A percentile compares a stretch with the other conserved stretches of the same genome.
Conservation (phyloP, 192 early-diverging fungal genomes). For the Coemansia guatemalensis region DNA sequence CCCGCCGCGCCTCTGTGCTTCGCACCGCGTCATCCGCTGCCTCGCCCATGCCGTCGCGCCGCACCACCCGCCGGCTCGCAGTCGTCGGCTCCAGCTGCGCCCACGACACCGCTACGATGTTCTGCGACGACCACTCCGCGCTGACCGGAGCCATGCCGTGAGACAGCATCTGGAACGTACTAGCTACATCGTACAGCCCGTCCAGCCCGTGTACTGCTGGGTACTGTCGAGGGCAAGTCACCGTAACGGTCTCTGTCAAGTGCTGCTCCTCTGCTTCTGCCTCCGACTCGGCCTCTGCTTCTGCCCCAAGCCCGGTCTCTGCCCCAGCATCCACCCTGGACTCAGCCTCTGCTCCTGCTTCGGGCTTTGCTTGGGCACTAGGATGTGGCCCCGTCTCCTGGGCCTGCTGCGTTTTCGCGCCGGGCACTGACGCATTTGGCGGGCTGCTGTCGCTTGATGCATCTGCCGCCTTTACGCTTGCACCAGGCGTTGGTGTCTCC, state of each 20-base stretch:
- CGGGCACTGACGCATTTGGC: background rate
- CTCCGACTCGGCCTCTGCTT: background rate
- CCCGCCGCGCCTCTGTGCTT: slow-evolving; percentile 26
- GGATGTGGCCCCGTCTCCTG: background rate
- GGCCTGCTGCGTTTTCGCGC: background rate
- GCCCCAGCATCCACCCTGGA: background rate
- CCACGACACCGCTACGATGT: slow-evolving; percentile 50
- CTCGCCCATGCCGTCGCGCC: slow-evolving; percentile 48
- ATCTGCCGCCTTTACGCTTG: background rate
- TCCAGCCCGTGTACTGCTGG: slow-evolving; percentile 32
- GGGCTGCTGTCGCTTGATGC: background rate
- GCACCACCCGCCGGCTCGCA: slow-evolving; percentile 35
- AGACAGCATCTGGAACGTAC: slow-evolving; percentile 45
- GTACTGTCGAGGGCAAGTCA: slow-evolving; percentile 27
- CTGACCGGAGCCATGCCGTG: slow-evolving; percentile 42
- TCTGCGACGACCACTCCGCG: slow-evolving; percentile 54
- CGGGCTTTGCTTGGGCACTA: background rate
- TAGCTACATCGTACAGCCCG: slow-evolving; percentile 29
- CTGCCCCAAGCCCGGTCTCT: background rate
- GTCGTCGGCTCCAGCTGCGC: slow-evolving; percentile 40
- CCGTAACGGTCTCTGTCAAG: slow-evolving; percentile 37
- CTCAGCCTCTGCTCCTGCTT: background rate
- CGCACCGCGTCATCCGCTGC: slow-evolving; percentile 38
- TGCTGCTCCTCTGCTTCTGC: slow-evolving; percentile 24
- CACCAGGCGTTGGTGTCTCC: background rate